These are phyloP conservation scores for Solanum appendiculatum DNA, from an alignment of 257 asterid genomes.

Conservation along the genomic window DNA sequence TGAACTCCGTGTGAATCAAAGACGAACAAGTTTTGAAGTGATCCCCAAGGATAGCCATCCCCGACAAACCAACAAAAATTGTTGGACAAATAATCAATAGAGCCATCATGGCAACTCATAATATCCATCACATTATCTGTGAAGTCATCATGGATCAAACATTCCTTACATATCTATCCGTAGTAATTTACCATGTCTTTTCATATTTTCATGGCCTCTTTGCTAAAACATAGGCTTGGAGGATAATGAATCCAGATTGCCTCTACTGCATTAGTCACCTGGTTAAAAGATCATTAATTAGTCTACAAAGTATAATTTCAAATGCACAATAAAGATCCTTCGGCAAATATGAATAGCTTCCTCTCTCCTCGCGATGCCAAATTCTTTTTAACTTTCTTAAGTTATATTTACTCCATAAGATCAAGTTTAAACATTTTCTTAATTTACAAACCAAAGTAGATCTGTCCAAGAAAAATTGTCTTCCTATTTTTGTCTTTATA, in stretches of 20 bases:
- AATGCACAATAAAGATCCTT: neutral
- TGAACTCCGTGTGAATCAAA: neutral
- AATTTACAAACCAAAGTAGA: neutral
- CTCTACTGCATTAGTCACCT: neutral
- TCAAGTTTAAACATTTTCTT: neutral
- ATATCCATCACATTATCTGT: neutral
- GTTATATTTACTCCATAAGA: neutral
- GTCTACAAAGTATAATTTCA: neutral
- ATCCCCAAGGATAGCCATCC: neutral
- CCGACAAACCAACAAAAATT: neutral
- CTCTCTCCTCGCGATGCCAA: neutral
- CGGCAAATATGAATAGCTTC: neutral
- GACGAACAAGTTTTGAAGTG: neutral
- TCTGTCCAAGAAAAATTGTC: neutral
- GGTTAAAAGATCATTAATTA: neutral
- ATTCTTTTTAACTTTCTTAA: neutral
- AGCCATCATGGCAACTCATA: neutral
- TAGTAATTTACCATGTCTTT: neutral
- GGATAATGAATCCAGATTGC: neutral
- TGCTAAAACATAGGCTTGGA: neutral
- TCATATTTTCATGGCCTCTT: neutral
- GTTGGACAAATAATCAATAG: neutral
- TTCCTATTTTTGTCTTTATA: neutral
- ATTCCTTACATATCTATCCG: neutral
- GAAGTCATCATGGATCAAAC: neutral